Evolutionary conservation across 805 yeast species (phyloP).

Genomic region (Scheffersomyces ergatensis): DNA sequence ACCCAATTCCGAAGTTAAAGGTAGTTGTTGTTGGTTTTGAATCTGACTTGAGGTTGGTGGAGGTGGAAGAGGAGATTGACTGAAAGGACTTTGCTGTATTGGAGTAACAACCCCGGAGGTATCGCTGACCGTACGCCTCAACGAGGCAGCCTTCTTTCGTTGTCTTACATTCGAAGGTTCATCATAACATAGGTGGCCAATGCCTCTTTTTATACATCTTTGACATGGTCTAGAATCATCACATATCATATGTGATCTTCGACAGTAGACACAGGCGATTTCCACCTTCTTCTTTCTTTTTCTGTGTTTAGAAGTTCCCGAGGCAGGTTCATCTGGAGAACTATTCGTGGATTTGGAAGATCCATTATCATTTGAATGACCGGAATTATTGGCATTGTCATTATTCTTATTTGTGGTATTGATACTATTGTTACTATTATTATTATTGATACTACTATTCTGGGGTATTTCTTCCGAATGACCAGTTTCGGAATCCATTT

Average conservation of each 20-base stretch:
- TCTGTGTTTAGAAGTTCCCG: conserved; percentile 7
- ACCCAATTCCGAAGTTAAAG: conserved; percentile 1
- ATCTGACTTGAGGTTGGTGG: not conserved
- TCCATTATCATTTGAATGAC: not conserved
- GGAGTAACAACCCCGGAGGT: conserved; percentile 3
- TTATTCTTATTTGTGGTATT: too few species aligned
- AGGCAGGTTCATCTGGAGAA: not conserved
- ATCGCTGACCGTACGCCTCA: conserved; percentile 12
- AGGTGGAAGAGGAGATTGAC: conserved; percentile 16
- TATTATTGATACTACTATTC: too few species aligned
- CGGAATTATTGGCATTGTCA: not conserved
- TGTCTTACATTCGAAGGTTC: conserved; percentile 52
- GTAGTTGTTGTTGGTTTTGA: not conserved
- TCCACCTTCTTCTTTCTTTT: conserved; percentile 51
- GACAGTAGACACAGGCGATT: conserved; percentile 84
- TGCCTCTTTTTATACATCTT: conserved; percentile 81
- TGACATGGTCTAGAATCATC: conserved; percentile 75
- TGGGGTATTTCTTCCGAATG: not conserved
- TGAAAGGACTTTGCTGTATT: conserved; percentile 5
- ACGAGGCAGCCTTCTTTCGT: conserved; percentile 34
- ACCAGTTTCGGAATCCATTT: not conserved
- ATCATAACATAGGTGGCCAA: conserved; percentile 83
- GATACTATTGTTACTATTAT: too few species aligned
- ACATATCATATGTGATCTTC: conserved; percentile 93
- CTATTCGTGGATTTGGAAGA: not conserved